Base-by-base conservation (phyloP, 192 early-diverging fungal genomes). In the Cetraspora pellucida region DNA sequence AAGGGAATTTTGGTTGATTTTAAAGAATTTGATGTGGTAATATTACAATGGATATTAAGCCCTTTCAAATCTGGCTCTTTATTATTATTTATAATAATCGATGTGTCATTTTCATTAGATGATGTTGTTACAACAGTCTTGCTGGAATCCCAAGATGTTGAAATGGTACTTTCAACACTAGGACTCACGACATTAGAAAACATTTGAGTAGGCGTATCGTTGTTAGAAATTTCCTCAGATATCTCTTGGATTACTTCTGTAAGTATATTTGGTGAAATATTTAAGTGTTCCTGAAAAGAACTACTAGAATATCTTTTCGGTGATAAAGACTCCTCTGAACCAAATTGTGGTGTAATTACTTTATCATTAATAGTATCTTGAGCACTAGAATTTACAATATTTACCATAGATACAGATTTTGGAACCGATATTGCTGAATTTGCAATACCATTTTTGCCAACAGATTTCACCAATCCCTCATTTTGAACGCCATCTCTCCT, bases 331-430 rank as follows among this genome's bases (percentile, higher is more conserved):
- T 65, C 63, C 2, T 44, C 63, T 10, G 2, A 65, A 44, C 8
- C 43, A 44, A 19, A 19, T 21, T 21, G 28, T 10, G 50, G 13
- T 6, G 37, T 37, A 37, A 6, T 37, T 37, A 6, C 37, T 13
- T 54, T 14, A 14, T 54, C 16, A n/a, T n/a, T 31, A 65, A 31
- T 31, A 10, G 44, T 4, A 7, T 47, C n/a, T 47, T 68, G 45
- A 9, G 14, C 25, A 14, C 21, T 14, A 14, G 19, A n/a, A 49
- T 11, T 25, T n/a, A 11, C 19, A 13, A 72, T 49, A 72, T 72
- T 72, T 7, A 72, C 52, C 70, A 72, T 55, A 31, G 70, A 72
- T 50, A 57, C 28, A 31, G 70, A 72, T 72, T 72, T 72, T 68
- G 66, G 63, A 43, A 65, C 25, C 27, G 66, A 68, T 11, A 68